A percentile compares a stretch with the other conserved stretches of the same genome.
Conservation (phyloP, 176 grass and related monocot genomes). For the Themeda triandra region DNA sequence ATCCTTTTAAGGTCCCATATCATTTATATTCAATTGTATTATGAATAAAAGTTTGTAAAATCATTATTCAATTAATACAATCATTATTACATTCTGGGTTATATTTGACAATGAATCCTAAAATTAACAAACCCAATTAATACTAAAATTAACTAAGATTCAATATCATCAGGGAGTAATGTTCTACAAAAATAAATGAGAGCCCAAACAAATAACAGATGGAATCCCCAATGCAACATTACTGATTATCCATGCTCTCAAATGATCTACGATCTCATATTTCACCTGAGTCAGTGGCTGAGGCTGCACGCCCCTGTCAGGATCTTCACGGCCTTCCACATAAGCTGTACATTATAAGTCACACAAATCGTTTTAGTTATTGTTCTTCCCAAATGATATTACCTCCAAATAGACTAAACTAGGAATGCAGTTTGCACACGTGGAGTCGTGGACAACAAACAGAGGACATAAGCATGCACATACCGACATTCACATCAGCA, state of each 20-base stretch:
- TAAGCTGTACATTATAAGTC: constrained; percentile 56
- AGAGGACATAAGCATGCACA: constrained; percentile 18
- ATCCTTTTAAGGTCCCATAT: no score
- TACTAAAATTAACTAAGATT: no score
- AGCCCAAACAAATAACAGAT: neutral
- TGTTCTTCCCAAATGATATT: constrained; percentile 11
- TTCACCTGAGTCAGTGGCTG: constrained; percentile 73
- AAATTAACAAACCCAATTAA: no score
- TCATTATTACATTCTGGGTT: no score
- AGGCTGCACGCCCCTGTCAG: constrained; percentile 55
- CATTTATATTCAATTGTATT: no score
- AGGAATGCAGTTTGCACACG: neutral
- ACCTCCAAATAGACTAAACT: neutral
- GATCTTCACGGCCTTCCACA: constrained; percentile 73
- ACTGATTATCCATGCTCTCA: neutral
- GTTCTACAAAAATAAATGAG: neutral
- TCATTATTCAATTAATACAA: no score
- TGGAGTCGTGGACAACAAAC: constrained; percentile 2
- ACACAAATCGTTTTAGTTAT: constrained; percentile 10
- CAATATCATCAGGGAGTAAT: neutral
- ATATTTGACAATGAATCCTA: no score
- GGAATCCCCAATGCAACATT: neutral
- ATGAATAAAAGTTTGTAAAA: no score
- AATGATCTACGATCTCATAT: neutral
- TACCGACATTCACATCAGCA: constrained; percentile 94